Percentiles rank a stretch among this genome's conserved stretches.
phyloP scores from a whole-genome alignment of 2,329 filamentous ascomycete species.

The Colletotrichum limetticola region DNA sequence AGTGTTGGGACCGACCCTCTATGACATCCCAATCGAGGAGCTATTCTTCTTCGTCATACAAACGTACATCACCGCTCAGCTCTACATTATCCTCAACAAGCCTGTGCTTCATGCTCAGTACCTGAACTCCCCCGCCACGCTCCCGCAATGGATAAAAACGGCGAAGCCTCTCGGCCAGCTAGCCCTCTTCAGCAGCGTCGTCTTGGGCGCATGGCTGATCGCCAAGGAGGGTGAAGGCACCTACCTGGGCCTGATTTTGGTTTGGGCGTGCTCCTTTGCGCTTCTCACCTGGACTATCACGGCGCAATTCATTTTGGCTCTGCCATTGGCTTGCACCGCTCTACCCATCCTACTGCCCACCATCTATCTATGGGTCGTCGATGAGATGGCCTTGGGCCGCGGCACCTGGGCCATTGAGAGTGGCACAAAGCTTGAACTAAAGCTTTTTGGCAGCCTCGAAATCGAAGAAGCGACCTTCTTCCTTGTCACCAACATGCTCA shows the following conservation, averaged over 20 bases:
- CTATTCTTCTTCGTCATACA: constrained; percentile 83
- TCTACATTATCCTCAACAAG: constrained; percentile 76
- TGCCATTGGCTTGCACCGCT: constrained; percentile 68
- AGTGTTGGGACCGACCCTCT: constrained; percentile 70
- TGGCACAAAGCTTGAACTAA: constrained; percentile 72
- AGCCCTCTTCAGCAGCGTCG: constrained; percentile 56
- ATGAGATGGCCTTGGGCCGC: constrained; percentile 72
- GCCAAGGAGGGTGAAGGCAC: constrained; percentile 61
- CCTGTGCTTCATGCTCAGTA: constrained; percentile 63
- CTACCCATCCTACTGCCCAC: constrained; percentile 73
- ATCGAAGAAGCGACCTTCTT: constrained; percentile 83
- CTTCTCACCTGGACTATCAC: constrained; percentile 72
- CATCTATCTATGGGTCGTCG: constrained; percentile 77
- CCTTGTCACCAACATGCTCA: constrained; percentile 73
- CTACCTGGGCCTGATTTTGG: constrained; percentile 76
- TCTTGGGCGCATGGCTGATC: constrained; percentile 56
- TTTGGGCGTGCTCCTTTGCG: constrained; percentile 75
- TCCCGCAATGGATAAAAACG: constrained; percentile 38
- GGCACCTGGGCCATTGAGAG: constrained; percentile 79
- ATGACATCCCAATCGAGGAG: constrained; percentile 76
- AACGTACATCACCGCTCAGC: constrained; percentile 76
- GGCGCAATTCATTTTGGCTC: constrained; percentile 69
- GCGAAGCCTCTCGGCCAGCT: constrained; percentile 60
- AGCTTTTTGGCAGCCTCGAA: constrained; percentile 74
- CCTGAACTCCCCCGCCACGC: constrained; percentile 45